Evolutionary conservation across 306 rosid genomes (phyloP).

Genomic region (Cucurbita moschata): DNA sequence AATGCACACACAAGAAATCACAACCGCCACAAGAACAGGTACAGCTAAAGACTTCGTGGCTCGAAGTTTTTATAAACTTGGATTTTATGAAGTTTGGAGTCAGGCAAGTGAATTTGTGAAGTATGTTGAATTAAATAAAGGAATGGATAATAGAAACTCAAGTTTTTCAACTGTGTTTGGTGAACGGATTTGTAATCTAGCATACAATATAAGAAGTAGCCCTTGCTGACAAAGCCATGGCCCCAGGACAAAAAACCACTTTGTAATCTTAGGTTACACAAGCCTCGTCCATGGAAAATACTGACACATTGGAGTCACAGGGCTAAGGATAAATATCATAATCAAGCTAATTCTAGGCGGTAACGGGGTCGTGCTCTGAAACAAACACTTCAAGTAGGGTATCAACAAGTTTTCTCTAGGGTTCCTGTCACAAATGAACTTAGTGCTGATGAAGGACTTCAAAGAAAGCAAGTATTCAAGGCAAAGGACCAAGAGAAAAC

Average conservation of each 20-base stretch:
- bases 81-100: neutral
- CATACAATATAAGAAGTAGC: neutral
- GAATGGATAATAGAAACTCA: neutral
- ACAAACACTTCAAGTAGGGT: neutral
- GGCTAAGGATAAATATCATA: neutral
- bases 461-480: neutral
- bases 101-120: neutral
- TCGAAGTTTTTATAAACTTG: neutral
- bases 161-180: neutral
- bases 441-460: neutral
- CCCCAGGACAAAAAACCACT: neutral
- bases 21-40: neutral
- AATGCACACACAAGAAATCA: neutral
- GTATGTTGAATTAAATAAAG: neutral
- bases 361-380: neutral
- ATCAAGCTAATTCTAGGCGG: neutral
- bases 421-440: neutral
- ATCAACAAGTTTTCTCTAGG: neutral
- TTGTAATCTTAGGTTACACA: neutral
- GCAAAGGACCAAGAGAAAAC: neutral
- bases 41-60: neutral
- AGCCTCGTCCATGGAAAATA: neutral
- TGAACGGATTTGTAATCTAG: neutral
- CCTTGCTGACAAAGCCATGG: neutral
- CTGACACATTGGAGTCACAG: neutral